Conservation (phyloP, 441 rosid genomes). For the Iberis amara region DNA sequence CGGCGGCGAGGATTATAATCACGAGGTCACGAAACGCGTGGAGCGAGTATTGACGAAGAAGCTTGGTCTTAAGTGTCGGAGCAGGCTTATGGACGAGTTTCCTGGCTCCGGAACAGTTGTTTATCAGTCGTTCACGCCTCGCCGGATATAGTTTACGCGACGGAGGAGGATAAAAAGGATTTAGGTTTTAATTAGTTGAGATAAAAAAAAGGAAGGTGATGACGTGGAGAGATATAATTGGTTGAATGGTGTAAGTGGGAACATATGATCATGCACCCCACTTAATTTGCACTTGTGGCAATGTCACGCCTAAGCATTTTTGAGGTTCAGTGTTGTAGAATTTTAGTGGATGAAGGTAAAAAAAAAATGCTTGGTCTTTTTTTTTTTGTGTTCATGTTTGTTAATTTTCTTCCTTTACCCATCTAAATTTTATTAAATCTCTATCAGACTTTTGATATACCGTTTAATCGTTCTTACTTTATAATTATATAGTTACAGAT, state of each 20-base stretch:
- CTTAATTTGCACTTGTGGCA: constrained; percentile 42
- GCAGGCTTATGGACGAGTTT: constrained; percentile 62
- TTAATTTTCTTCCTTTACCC: background rate
- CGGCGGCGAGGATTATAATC: constrained; percentile 31
- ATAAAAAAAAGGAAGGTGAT: constrained; percentile 6
- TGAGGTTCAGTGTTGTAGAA: constrained; percentile 34
- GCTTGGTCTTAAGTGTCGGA: constrained; percentile 70
- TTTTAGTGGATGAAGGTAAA: constrained; percentile 40
- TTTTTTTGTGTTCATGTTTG: background rate
- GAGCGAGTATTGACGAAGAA: constrained; percentile 61
- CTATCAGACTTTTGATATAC: constrained; percentile 21
- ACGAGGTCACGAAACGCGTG: constrained; percentile 57
- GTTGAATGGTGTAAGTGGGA: constrained; percentile 31
- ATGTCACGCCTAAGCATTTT: constrained; percentile 71
- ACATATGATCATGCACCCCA: constrained; percentile 84
- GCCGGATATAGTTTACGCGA: constrained; percentile 46
- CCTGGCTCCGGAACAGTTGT: constrained; percentile 62
- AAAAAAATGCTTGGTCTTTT: constrained; percentile 25
- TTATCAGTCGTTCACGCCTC: constrained; percentile 71
- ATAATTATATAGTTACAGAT: no score
- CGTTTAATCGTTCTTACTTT: background rate
- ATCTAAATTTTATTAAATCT: constrained; percentile 16
- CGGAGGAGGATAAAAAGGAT: constrained; percentile 1
- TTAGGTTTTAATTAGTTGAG: constrained; percentile 27
- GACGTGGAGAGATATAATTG: constrained; percentile 40